Percentiles rank a stretch among this genome's conserved stretches.
These are phyloP conservation scores for Clitoria ternatea DNA, from an alignment of 306 rosid species.

Conservation along the genomic window DNA sequence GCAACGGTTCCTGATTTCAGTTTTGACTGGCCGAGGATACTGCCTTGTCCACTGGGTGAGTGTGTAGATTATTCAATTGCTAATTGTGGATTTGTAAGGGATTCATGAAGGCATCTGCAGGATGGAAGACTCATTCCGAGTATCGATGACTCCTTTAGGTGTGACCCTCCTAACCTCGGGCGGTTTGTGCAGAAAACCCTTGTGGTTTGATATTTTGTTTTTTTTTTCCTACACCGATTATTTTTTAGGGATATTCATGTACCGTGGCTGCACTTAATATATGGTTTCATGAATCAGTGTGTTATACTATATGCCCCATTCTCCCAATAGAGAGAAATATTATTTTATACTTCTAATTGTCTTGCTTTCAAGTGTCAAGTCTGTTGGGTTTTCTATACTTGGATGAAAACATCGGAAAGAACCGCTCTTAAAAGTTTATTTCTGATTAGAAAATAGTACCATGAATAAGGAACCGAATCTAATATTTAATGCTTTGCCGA, in stretches of 20 bases:
- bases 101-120: constrained; percentile 34
- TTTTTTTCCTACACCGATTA: constrained; percentile 6
- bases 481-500: too few species aligned
- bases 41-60: constrained; percentile 53
- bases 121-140: constrained; percentile 44
- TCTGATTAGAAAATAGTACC: too few species aligned
- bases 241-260: constrained; percentile 35
- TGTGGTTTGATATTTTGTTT: constrained; percentile 42
- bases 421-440: too few species aligned
- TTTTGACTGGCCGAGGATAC: constrained; percentile 40
- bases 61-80: constrained; percentile 77
- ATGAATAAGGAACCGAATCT: too few species aligned
- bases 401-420: not conserved
- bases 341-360: not conserved
- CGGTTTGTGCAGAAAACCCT: constrained; percentile 75
- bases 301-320: not conserved
- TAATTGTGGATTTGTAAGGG: constrained; percentile 62
- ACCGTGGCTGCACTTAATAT: constrained; percentile 31
- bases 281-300: constrained; percentile 32
- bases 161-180: constrained; percentile 57
- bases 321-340: not conserved
- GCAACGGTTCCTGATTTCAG: constrained; percentile 43
- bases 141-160: constrained; percentile 52
- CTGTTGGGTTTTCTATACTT: not conserved
- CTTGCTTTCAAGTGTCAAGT: not conserved